phyloP scores from a whole-genome alignment of 352 stramenopile genomes.

The Phytophthora podocarpi region DNA sequence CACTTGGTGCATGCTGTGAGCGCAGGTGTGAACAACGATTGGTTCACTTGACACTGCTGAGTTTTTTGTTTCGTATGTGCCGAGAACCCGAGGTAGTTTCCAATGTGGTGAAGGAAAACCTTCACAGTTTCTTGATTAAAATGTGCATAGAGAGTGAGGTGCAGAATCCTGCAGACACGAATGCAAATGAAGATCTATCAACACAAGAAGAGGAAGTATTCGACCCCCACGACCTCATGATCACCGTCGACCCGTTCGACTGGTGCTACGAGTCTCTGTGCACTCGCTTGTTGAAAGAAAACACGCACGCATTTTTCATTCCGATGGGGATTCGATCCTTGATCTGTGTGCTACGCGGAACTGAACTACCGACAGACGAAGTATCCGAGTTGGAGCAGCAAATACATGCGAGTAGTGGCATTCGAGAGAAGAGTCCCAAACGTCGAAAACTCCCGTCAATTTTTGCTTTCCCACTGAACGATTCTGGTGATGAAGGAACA shows the following conservation, averaged over 20 bases:
- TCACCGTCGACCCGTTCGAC: constrained; percentile 63
- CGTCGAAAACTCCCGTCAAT: constrained; percentile 39
- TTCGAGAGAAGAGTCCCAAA: not conserved
- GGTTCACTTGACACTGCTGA: constrained; percentile 30
- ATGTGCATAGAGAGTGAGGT: constrained; percentile 22
- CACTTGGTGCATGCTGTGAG: constrained; percentile 27
- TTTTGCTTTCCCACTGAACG: constrained; percentile 38
- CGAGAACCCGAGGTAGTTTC: constrained; percentile 34
- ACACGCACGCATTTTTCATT: constrained; percentile 37
- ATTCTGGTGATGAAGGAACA: not conserved
- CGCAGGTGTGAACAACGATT: constrained; percentile 34
- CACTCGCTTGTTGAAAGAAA: constrained; percentile 23
- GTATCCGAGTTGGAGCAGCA: constrained; percentile 44
- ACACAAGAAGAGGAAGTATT: constrained; percentile 4
- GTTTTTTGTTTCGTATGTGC: constrained; percentile 50
- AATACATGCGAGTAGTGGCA: not conserved
- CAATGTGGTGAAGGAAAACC: constrained; percentile 43
- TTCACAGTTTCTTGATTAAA: constrained; percentile 49
- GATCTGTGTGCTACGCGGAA: constrained; percentile 35
- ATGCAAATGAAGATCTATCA: not conserved
- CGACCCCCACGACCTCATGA: constrained; percentile 45
- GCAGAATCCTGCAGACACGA: not conserved
- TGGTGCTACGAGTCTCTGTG: constrained; percentile 55
- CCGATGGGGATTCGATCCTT: constrained; percentile 50
- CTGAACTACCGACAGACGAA: constrained; percentile 51